phyloP scores from a whole-genome alignment of 2,329 filamentous ascomycete species.

The Penicillium polonicum region DNA sequence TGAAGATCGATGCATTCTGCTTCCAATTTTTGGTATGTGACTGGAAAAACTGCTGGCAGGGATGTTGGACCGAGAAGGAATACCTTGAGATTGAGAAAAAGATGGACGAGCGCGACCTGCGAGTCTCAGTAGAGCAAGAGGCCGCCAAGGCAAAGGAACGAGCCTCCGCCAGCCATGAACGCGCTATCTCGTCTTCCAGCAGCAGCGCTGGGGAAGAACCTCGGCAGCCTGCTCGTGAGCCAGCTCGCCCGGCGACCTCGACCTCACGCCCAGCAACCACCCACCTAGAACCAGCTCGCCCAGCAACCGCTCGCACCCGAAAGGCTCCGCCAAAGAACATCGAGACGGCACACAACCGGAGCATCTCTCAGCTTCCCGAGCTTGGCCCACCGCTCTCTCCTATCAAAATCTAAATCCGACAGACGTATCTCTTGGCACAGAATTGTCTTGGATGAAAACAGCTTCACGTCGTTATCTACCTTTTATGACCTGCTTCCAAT shows the following conservation, averaged over 20 bases:
- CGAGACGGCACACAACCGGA: constrained; percentile 35
- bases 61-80: constrained; percentile 84
- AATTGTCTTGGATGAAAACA: background rate
- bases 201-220: constrained; percentile 50
- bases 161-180: constrained; percentile 48
- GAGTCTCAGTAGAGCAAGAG: constrained; percentile 27
- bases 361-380: constrained; percentile 48
- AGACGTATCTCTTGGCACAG: background rate
- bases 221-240: background rate
- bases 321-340: constrained; percentile 38
- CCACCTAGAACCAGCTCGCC: constrained; percentile 21
- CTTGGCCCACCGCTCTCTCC: constrained; percentile 49
- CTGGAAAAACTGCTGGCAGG: constrained; percentile 96
- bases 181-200: constrained; percentile 64
- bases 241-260: constrained; percentile 30
- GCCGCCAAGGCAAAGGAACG: constrained; percentile 19
- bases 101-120: constrained; percentile 35
- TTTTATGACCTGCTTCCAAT: background rate
- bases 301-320: constrained; percentile 31
- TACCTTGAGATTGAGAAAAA: constrained; percentile 62
- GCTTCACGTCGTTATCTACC: background rate
- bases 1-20: constrained; percentile 92
- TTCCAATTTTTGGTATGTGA: constrained; percentile 95
- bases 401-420: constrained; percentile 49
- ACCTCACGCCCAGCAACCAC: constrained; percentile 34